Percentiles rank a stretch among this genome's conserved stretches.
Evolutionary conservation across 306 rosid species (phyloP).

Genomic region (Cicer yamashitae): DNA sequence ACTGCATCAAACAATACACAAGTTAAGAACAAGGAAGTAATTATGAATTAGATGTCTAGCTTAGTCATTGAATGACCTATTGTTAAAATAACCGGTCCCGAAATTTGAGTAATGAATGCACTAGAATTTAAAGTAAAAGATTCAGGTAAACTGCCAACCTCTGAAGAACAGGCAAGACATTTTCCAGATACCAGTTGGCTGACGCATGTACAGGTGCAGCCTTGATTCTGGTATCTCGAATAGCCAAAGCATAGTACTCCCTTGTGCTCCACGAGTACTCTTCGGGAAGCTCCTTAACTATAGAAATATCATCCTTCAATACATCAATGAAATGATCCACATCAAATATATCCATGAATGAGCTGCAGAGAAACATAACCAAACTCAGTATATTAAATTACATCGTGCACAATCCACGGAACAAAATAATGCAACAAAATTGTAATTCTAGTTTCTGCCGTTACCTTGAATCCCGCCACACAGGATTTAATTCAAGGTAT

Average conservation of each 20-base stretch:
- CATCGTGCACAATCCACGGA: slow-evolving; percentile 35
- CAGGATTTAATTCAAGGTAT: slow-evolving; percentile 89
- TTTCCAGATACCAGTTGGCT: slow-evolving; percentile 88
- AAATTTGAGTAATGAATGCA: slow-evolving; percentile 19
- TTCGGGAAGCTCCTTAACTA: slow-evolving; percentile 84
- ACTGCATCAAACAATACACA: slow-evolving; percentile 56
- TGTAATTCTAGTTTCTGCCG: slow-evolving; percentile 12
- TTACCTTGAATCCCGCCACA: slow-evolving; percentile 94
- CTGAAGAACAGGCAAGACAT: slow-evolving; percentile 79
- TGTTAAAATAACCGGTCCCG: not conserved
- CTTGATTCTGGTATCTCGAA: slow-evolving; percentile 85
- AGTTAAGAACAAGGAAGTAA: slow-evolving; percentile 13
- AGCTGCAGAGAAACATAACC: slow-evolving; percentile 63
- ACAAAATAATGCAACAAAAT: slow-evolving; percentile 31
- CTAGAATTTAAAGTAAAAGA: slow-evolving; percentile 45
- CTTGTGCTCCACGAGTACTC: slow-evolving; percentile 93
- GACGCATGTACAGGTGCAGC: slow-evolving; percentile 94
- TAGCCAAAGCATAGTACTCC: slow-evolving; percentile 78
- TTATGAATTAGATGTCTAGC: slow-evolving; percentile 2
- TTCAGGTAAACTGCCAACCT: slow-evolving; percentile 69
- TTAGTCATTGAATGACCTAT: slow-evolving; percentile 3
- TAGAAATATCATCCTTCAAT: slow-evolving; percentile 82
- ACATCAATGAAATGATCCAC: slow-evolving; percentile 94
- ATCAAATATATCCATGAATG: slow-evolving; percentile 92
- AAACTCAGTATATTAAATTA: slow-evolving; percentile 25